Evolutionary conservation across 306 rosid genomes (phyloP).

Genomic region (Trifolium fragiferum): DNA sequence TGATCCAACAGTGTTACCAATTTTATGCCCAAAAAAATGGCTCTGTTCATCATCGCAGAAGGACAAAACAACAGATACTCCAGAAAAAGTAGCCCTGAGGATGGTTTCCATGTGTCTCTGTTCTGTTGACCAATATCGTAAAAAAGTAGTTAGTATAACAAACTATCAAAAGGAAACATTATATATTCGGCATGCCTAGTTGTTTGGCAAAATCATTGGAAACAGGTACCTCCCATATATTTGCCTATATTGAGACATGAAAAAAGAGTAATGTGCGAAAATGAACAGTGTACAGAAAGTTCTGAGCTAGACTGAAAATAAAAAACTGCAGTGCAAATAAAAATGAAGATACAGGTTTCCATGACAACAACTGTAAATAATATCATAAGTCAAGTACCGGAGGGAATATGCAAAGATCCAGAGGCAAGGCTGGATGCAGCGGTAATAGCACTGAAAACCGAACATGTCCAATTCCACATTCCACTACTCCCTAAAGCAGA

Average conservation of each 20-base stretch:
- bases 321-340: slow-evolving; percentile 11
- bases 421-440: slow-evolving; percentile 97
- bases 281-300: slow-evolving; percentile 5
- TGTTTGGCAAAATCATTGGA: slow-evolving; percentile 14
- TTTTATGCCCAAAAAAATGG: slow-evolving; percentile 40
- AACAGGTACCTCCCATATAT: slow-evolving; percentile 19
- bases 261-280: slow-evolving; percentile 35
- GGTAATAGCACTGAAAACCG: slow-evolving; percentile 94
- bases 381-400: slow-evolving; percentile 59
- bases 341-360: slow-evolving; percentile 26
- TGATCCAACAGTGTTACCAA: slow-evolving; percentile 43
- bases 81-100: slow-evolving; percentile 78
- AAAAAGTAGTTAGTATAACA: slow-evolving; percentile 39
- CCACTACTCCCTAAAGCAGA: slow-evolving; percentile 90
- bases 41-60: slow-evolving; percentile 62
- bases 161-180: slow-evolving; percentile 31
- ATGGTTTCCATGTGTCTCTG: slow-evolving; percentile 87
- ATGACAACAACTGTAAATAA: slow-evolving; percentile 12
- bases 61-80: slow-evolving; percentile 75
- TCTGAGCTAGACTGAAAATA: slow-evolving; percentile 8
- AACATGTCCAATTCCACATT: slow-evolving; percentile 95
- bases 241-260: slow-evolving; percentile 13
- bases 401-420: slow-evolving; percentile 76
- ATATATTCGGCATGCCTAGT: slow-evolving; percentile 18
- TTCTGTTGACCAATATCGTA: slow-evolving; percentile 56